A percentile compares a stretch with the other conserved stretches of the same genome.
Conservation (phyloP, 768 basidiomycete species). For the Leucosporidium creatinivorum region DNA sequence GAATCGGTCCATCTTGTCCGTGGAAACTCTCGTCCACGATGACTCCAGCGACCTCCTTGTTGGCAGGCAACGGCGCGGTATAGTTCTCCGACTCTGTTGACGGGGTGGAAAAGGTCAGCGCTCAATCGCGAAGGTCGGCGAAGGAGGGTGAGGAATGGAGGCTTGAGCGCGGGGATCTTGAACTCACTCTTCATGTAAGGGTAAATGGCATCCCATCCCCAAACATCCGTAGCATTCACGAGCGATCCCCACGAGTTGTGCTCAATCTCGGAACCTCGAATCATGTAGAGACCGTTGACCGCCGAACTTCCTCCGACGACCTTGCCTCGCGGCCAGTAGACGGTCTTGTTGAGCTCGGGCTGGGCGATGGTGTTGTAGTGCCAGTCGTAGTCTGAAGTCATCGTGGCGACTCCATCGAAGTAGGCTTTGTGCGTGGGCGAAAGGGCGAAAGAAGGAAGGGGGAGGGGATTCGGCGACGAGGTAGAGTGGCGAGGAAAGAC, state of each 20-base stretch:
- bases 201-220: conserved; percentile 37
- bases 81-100: conserved; percentile 42
- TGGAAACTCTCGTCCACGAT: conserved; percentile 40
- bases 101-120: not conserved
- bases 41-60: conserved; percentile 38
- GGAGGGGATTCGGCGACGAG: not conserved
- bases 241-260: conserved; percentile 36
- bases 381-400: conserved; percentile 35
- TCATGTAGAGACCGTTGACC: conserved; percentile 37
- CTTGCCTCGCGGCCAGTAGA: conserved; percentile 39
- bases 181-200: conserved; percentile 6
- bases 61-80: conserved; percentile 40
- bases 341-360: conserved; percentile 18
- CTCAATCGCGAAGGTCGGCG: not conserved
- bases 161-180: not conserved
- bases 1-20: conserved; percentile 35
- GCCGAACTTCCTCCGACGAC: conserved; percentile 37
- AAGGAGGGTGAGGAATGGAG: not conserved
- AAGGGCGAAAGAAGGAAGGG: not conserved
- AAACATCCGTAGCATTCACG: conserved; percentile 14
- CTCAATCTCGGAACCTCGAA: conserved; percentile 29
- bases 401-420: conserved; percentile 19
- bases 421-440: not conserved
- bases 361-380: conserved; percentile 34
- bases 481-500: too few relatives aligned